These are phyloP conservation scores for Epichloe sibirici DNA, from an alignment of 2,329 filamentous ascomycete genomes.

Conservation along the genomic window DNA sequence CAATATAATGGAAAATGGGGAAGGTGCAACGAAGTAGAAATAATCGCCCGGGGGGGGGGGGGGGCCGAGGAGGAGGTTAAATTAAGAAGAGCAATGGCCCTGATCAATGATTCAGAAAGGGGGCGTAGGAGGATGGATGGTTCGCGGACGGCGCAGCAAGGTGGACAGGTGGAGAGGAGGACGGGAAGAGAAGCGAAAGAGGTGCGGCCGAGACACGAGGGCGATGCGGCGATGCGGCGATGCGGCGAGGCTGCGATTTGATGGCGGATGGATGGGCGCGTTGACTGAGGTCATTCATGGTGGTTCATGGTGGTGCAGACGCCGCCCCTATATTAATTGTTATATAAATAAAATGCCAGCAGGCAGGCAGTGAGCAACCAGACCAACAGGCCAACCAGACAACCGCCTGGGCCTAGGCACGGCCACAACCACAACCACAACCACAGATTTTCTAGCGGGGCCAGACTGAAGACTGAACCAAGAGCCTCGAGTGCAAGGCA, in stretches of 20 bases:
- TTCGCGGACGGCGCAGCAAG: too few relatives aligned
- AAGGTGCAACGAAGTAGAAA: neutral
- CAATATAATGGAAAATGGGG: neutral
- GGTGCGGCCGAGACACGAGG: neutral
- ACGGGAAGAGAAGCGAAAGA: neutral
- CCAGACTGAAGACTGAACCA: neutral
- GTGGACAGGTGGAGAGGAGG: neutral
- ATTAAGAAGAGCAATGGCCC: too few relatives aligned
- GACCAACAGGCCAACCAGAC: too few relatives aligned
- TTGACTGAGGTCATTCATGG: neutral
- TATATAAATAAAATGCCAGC: too few relatives aligned
- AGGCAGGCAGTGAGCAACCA: too few relatives aligned
- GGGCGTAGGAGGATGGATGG: too few relatives aligned
- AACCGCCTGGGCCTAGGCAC: too few relatives aligned
- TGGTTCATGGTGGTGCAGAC: neutral
- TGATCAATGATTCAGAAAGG: too few relatives aligned
- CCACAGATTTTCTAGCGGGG: constrained; percentile 2
- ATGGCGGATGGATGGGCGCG: neutral
- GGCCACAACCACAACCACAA: neutral
- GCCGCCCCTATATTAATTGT: neutral
- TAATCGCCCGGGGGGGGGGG: too few relatives aligned
- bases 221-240: constrained; percentile 7
- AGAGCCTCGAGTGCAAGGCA: neutral
- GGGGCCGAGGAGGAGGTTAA: neutral
- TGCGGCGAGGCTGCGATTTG: constrained; percentile 9